A percentile compares a stretch with the other conserved stretches of the same genome.
Evolutionary conservation across 768 basidiomycete genomes (phyloP).

Genomic region (Multifurca ochricompacta): DNA sequence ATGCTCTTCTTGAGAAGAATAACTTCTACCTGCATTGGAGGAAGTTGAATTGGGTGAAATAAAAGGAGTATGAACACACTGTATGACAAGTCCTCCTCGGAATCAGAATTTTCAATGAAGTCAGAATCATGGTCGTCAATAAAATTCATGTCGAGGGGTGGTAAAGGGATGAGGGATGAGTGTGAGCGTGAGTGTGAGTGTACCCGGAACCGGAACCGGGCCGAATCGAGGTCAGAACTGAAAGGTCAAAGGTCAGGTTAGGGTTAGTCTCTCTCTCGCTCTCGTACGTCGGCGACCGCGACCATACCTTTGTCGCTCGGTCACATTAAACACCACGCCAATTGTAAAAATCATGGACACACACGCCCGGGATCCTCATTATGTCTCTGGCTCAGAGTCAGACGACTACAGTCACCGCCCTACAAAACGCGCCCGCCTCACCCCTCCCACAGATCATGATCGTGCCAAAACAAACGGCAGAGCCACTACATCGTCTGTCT

Average conservation of each 20-base stretch:
- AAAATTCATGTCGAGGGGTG: background rate
- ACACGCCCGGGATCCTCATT: conserved; percentile 19
- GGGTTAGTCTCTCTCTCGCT: too few species aligned
- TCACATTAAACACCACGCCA: background rate
- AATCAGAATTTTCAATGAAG: conserved; percentile 3
- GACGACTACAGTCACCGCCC: conserved; percentile 26
- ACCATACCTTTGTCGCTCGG: too few species aligned
- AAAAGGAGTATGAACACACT: background rate
- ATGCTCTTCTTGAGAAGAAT: conserved; percentile 6
- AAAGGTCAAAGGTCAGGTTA: too few species aligned
- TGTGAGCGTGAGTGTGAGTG: too few species aligned
- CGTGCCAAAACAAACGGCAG: conserved; percentile 24
- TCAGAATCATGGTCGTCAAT: background rate
- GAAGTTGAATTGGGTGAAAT: background rate
- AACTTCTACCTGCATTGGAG: conserved; percentile 1
- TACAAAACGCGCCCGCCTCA: conserved; percentile 33
- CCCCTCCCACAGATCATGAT: conserved; percentile 28
- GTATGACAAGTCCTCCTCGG: conserved; percentile 5
- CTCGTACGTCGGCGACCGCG: too few species aligned
- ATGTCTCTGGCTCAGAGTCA: conserved; percentile 25
- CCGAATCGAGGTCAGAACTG: background rate
- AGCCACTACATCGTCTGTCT: conserved; percentile 24
- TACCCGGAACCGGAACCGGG: background rate
- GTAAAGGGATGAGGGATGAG: too few species aligned
- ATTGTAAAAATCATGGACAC: conserved; percentile 22